phyloP scores from a whole-genome alignment of 2,329 filamentous ascomycete species.

The Raffaelea deltoideospora region DNA sequence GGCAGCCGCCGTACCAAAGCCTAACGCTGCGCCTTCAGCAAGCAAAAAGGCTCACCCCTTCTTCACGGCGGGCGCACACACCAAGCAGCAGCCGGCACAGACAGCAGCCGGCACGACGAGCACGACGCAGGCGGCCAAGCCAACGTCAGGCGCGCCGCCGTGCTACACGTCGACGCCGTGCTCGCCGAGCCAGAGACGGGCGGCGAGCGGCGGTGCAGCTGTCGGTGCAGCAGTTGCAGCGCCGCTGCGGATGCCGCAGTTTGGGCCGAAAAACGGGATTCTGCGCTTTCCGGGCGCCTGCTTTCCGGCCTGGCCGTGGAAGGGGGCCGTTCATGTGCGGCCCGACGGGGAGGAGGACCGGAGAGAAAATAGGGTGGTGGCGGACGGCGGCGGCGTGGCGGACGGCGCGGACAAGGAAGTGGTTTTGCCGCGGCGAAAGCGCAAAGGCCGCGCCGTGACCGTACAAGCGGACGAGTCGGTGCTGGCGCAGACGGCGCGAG shows the following conservation, averaged over 20 bases:
- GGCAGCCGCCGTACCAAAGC: not conserved
- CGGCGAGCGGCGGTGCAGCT: too few relatives aligned
- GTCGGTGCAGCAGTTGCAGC: conserved; percentile 9
- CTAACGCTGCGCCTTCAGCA: not conserved
- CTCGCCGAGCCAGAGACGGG: conserved; percentile 29
- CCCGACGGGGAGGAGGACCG: conserved; percentile 1
- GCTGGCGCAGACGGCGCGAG: conserved; percentile 18
- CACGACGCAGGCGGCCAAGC: conserved; percentile 13
- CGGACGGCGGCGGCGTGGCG: too few relatives aligned
- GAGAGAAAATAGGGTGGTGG: conserved; percentile 23
- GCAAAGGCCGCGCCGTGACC: conserved; percentile 30
- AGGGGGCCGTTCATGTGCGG: conserved; percentile 44
- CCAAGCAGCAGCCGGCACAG: not conserved
- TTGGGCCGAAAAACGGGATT: conserved; percentile 27
- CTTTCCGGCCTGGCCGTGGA: conserved; percentile 57
- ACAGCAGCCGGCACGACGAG: not conserved
- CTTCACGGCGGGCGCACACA: conserved; percentile 41
- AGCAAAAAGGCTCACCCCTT: conserved; percentile 40
- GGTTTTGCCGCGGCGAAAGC: conserved; percentile 23
- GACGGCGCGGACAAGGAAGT: too few relatives aligned
- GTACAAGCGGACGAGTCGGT: conserved; percentile 28
- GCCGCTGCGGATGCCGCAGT: conserved; percentile 19
- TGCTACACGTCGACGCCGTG: conserved; percentile 39
- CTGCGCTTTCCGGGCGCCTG: conserved; percentile 50
- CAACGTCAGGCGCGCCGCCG: too few relatives aligned